Evolutionary conservation across 2,329 filamentous ascomycete species (phyloP), one percentile per base, ranked within the genome.

Genomic region (Harringtonia lauricola): DNA sequence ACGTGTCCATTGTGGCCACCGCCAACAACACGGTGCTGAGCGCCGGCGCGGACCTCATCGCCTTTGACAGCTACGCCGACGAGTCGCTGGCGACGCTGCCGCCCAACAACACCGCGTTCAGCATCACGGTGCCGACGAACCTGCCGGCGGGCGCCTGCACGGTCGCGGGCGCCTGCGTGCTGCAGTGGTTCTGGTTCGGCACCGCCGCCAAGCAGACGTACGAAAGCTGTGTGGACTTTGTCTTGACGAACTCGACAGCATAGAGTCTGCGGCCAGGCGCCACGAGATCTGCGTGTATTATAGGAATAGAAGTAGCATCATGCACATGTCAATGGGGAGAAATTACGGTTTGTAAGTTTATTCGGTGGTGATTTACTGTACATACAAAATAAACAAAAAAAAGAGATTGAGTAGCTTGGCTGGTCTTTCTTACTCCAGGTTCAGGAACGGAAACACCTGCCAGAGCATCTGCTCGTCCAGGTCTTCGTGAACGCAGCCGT

Each of bases 1-100:
- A 80, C 57, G 72, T 81, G 33, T 75, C 70, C 17, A 66, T 81
- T 40, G 67, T 81, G 51, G 64, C 72, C 53, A 71, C 68, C 12
- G 60, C 63, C 31, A 67, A 65, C 50, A 71, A 77, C 61, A 62
- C 56, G 22, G 57, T 75, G 47, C 64, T 81, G 22, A 31, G 22
- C 10, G n/a, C 39, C 7, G 74, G 73, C 29, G 47, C 59, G 39
- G 67, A 70, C 14, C 62, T 81, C 49, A 74, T 71, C 47, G 65
- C 63, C 50, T 81, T 73, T 59, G 64, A 67, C 51, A 62, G 61
- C 51, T 81, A 79, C 52, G 76, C 74, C 24, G 62, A 71, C 45
- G 65, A 68, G 53, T 54, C 40, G 14, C 54, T 61, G 45, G 39
- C 56, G 13, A 52, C 52, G 26, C 48, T 67, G 29, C 58, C 60